phyloP scores from a whole-genome alignment of 73 alveolate genomes.

The Stentor coeruleus region DNA sequence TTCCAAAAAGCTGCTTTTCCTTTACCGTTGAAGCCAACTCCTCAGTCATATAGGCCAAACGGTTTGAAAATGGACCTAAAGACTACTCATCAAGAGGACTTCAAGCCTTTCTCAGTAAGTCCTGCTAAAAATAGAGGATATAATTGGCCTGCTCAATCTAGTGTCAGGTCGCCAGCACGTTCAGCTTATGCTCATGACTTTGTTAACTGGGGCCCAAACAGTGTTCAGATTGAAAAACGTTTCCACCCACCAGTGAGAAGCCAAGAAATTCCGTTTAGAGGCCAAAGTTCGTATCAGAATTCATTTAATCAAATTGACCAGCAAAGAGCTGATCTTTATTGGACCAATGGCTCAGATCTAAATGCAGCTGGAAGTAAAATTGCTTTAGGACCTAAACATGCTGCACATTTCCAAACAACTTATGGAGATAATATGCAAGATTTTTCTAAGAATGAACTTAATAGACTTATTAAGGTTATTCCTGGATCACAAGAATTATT shows the following conservation, averaged over 20 bases:
- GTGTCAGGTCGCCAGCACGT: neutral
- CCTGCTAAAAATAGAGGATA: neutral
- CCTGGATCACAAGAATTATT: neutral
- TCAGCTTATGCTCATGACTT: conserved; percentile 1
- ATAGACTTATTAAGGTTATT: neutral
- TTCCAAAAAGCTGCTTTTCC: neutral
- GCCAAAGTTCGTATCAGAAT: neutral
- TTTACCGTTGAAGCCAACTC: neutral
- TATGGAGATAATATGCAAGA: neutral
- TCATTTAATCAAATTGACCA: neutral
- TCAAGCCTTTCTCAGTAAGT: neutral
- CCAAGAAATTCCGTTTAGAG: conserved; percentile 10
- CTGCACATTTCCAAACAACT: neutral
- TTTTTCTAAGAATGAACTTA: neutral
- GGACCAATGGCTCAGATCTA: neutral
- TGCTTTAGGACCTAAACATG: neutral
- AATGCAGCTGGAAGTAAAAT: neutral
- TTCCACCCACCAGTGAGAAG: conserved; percentile 22
- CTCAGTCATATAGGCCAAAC: neutral
- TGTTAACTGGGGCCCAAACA: neutral
- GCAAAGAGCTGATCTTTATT: neutral
- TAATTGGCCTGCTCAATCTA: neutral
- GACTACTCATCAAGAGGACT: conserved; percentile 3
- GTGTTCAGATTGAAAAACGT: neutral
- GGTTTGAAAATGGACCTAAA: conserved; percentile 6